Evolutionary conservation across 768 basidiomycete genomes (phyloP).

Genomic region (Boletus tomentosulus): DNA sequence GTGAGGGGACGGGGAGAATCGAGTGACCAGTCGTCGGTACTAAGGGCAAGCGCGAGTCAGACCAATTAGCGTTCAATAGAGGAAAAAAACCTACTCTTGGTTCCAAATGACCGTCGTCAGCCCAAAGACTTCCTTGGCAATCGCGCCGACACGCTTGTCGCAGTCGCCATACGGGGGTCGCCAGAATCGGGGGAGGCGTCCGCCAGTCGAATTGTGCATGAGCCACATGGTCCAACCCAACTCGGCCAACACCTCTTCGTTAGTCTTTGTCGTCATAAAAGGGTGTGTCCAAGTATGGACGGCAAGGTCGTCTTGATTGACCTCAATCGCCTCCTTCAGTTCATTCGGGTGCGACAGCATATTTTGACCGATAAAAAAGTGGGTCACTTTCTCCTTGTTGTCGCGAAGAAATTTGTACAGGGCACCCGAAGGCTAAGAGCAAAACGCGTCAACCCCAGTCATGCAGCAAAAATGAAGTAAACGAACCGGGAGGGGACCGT

Average conservation of each 20-base stretch:
- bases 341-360: conserved; percentile 53
- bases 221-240: conserved; percentile 80
- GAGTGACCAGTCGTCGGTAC: conserved; percentile 76
- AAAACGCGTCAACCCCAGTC: conserved; percentile 1
- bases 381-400: conserved; percentile 72
- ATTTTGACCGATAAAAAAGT: conserved; percentile 87
- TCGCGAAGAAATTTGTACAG: conserved; percentile 64
- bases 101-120: conserved; percentile 88
- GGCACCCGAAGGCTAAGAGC: conserved; percentile 33
- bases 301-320: conserved; percentile 36
- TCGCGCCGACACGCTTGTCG: conserved; percentile 79
- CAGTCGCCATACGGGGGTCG: conserved; percentile 85
- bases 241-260: conserved; percentile 62
- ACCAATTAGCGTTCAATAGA: background rate
- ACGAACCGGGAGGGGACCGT: conserved; percentile 61
- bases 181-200: conserved; percentile 75
- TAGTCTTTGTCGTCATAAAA: conserved; percentile 75
- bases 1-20: conserved; percentile 36
- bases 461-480: background rate
- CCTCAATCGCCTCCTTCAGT: conserved; percentile 51
- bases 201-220: conserved; percentile 77
- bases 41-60: conserved; percentile 23
- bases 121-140: conserved; percentile 85
- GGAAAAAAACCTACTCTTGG: conserved; percentile 55
- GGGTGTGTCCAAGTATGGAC: conserved; percentile 65